A percentile compares a stretch with the other conserved stretches of the same genome.
Evolutionary conservation across 257 asterid species (phyloP).

Genomic region (Nicotiana otophora): DNA sequence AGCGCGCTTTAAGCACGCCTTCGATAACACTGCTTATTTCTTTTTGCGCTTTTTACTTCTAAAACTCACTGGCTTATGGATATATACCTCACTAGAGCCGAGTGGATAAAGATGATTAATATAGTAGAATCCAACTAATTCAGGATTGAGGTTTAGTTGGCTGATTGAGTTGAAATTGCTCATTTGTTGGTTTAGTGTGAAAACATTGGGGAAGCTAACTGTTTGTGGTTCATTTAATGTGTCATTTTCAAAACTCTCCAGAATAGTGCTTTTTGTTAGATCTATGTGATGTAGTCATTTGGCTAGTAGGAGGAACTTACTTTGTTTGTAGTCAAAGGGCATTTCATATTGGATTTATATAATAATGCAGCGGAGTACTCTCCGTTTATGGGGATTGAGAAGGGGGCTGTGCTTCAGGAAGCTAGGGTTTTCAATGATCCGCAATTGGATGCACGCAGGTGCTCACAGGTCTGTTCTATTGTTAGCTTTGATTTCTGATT

Average conservation of each 20-base stretch:
- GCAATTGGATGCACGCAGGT: constrained; percentile 87
- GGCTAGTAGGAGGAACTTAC: not conserved
- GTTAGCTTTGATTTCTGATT: not conserved
- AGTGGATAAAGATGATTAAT: not conserved
- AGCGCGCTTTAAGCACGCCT: too few species aligned
- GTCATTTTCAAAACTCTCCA: not conserved
- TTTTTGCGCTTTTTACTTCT: too few species aligned
- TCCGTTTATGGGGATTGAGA: constrained; percentile 92
- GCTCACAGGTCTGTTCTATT: constrained; percentile 61
- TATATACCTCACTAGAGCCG: not conserved
- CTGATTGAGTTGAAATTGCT: not conserved
- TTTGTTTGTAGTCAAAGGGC: not conserved
- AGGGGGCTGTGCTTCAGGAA: constrained; percentile 96
- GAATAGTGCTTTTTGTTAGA: too few species aligned
- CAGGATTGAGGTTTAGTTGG: not conserved
- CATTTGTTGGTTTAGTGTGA: not conserved
- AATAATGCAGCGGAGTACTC: constrained; percentile 63
- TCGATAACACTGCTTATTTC: too few species aligned
- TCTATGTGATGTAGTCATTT: not conserved
- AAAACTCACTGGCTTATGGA: not conserved
- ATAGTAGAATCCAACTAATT: too few species aligned
- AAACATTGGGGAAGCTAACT: not conserved
- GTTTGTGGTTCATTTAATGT: not conserved
- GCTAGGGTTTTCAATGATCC: constrained; percentile 96
- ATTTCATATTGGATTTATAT: not conserved